Percentiles rank a stretch among this genome's conserved stretches.
These are phyloP conservation scores for Rhododendron mucronatum DNA, from an alignment of 148 eudicot species.

Conservation along the genomic window DNA sequence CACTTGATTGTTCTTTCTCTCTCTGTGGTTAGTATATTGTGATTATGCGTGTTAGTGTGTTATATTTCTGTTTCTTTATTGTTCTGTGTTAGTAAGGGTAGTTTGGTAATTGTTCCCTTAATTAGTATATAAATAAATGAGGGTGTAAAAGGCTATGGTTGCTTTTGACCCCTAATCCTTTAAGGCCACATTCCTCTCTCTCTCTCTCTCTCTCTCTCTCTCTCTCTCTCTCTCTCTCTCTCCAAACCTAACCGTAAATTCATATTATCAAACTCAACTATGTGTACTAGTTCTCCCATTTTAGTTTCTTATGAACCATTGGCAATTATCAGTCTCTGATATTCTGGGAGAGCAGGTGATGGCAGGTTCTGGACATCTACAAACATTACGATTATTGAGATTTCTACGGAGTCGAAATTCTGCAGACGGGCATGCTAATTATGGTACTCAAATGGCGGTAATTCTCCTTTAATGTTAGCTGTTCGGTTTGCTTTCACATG, in stretches of 20 bases:
- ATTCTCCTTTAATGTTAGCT: conserved; percentile 14
- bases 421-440: conserved; percentile 76
- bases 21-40: conserved; percentile 58
- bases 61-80: too few relatives aligned
- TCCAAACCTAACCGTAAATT: too few relatives aligned
- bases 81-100: too few relatives aligned
- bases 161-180: too few relatives aligned
- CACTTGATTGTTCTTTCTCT: conserved; percentile 85
- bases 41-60: too few relatives aligned
- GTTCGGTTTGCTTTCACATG: background rate
- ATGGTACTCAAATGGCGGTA: conserved; percentile 90
- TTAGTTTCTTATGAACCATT: background rate
- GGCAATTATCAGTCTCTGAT: conserved; percentile 10
- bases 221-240: too few relatives aligned
- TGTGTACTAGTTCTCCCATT: background rate
- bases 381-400: conserved; percentile 74
- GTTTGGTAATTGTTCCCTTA: too few relatives aligned
- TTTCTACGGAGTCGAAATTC: conserved; percentile 76
- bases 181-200: too few relatives aligned
- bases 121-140: too few relatives aligned
- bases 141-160: too few relatives aligned
- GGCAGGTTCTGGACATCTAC: conserved; percentile 96
- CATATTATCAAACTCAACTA: too few relatives aligned
- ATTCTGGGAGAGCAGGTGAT: conserved; percentile 63
- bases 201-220: too few relatives aligned